These are phyloP conservation scores for Tricladium varicosporioides DNA, from an alignment of 2,329 filamentous ascomycete species.

Conservation along the genomic window DNA sequence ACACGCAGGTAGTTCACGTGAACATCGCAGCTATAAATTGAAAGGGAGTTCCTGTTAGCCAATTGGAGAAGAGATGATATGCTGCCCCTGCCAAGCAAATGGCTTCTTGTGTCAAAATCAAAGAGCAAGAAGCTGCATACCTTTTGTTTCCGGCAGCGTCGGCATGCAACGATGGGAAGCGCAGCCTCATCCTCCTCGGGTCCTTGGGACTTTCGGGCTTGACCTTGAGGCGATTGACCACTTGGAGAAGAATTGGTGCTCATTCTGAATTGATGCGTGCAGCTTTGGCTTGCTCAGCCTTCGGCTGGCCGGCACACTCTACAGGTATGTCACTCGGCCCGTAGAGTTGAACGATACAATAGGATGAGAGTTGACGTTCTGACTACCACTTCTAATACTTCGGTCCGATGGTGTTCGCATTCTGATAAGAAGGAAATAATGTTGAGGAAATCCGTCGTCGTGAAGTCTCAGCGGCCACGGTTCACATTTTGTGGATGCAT, in stretches of 20 bases:
- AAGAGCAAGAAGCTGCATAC: constrained; percentile 9
- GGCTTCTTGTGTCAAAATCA: neutral
- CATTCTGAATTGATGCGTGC: neutral
- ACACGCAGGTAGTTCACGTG: constrained; percentile 19
- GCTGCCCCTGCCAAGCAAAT: neutral
- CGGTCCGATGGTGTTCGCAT: neutral
- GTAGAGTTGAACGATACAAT: neutral
- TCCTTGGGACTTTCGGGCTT: neutral
- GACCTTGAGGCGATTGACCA: neutral
- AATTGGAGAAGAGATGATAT: neutral
- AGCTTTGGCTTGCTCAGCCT: neutral
- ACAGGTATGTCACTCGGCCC: neutral
- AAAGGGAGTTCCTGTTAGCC: neutral
- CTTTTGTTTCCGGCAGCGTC: constrained; percentile 24
- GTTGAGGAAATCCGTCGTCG: neutral
- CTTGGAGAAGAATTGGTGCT: neutral
- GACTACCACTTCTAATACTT: neutral
- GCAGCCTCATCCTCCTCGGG: neutral
- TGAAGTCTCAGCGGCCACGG: neutral
- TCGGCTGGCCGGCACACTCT: neutral
- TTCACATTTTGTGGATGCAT: no score
- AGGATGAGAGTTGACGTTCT: neutral
- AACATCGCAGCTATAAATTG: constrained; percentile 17
- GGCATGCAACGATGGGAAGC: constrained; percentile 11
- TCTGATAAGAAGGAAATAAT: neutral